Base-by-base conservation (phyloP, 176 grass and related monocot species). In the Carex kokanica region DNA sequence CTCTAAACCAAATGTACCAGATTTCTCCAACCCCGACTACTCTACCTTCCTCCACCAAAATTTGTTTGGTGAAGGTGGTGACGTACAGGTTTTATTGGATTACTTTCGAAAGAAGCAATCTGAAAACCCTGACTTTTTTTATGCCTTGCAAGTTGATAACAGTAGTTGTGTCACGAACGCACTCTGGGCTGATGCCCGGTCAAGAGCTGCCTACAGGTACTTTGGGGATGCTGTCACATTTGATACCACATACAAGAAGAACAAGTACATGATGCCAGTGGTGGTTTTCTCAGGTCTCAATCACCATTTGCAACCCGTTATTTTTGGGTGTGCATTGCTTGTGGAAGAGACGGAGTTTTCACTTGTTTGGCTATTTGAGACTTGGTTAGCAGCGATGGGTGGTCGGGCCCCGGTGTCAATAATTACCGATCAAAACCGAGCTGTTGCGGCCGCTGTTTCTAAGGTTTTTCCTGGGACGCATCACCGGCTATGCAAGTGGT, bases 401-500 rank as follows among this genome's bases (percentile, higher is more conserved):
- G 62, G 82, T 53, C 91, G 75, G 23, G 79, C 69, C 64, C 95
- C 95, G 27, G 53, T 84, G 41, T 98, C 95, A 8, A 8, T 94
- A 43, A 82, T 94, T 57, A 98, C 95, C 3, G 92, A 94, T 83
- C 91, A 94, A 86, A 98, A 93, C 60, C 84, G 86, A 88, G 88
- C 92, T 43, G 89, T 98, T 40, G 90, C 87, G 49, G 73, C 89
- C 6, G 95, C 95, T 58, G 65, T 93, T 86, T 84, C 88, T 64
- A 98, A 91, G 82, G 86, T 91, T 60, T 94, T 98, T 83, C 92
- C 92, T 10, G 77, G 81, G 81, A 88, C 89, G 15, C 85, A 43
- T 83, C 95, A 98, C 71, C 87, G 92, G 20, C 91, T 94, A 41
- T 98, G 95, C 61, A 98, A 94, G 84, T 94, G 95, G 95, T 85